Base-by-base conservation (phyloP, 2,329 filamentous ascomycete genomes). In the Aspergillus tamarii region DNA sequence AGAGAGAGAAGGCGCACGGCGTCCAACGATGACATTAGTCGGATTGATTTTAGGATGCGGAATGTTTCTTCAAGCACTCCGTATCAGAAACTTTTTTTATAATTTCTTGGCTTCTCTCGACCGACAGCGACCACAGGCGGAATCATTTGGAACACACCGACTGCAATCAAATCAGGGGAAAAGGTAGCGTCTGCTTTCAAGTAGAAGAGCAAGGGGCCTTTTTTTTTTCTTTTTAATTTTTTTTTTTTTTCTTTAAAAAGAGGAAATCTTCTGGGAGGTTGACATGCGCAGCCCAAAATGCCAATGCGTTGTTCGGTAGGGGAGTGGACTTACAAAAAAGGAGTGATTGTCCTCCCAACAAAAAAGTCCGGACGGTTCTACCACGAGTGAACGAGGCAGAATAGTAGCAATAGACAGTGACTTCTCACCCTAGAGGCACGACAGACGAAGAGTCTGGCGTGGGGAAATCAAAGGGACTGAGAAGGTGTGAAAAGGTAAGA, bases 361-460 rank as follows among this genome's bases (percentile, higher is more conserved):
- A 67, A 66, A 66, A 52, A 21, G 60, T 66, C 65, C 60, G 62
- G 63, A 62, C 43, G 62, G 60, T 59, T 70, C 73, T 75, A 74
- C 74, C 74, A 76, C 75, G 73, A 77, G 72, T 69, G 59, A 74
- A 76, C 74, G 72, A 75, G 73, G 71, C 67, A 73, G 70, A 70
- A 61, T 53, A 62, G 57, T 57, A 61, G 58, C 57, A 66, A 59
- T 34, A 52, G 28, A 71, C 53, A 67, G 59, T 57, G 54, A 62
- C 62, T 65, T 69, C 65, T 70, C 63, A 66, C 65, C 66, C 69
- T 72, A 56, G 62, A 69, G 63, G 60, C 67, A 72, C 68, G 69
- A 66, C 64, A 70, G 66, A 68, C 66, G 30, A 41, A 62, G 23
- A 61, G 69, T 64, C 67, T 65, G 67, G 61, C 67, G 68, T 70